phyloP scores from a whole-genome alignment of 768 basidiomycete species.

The Suillus placidus region DNA sequence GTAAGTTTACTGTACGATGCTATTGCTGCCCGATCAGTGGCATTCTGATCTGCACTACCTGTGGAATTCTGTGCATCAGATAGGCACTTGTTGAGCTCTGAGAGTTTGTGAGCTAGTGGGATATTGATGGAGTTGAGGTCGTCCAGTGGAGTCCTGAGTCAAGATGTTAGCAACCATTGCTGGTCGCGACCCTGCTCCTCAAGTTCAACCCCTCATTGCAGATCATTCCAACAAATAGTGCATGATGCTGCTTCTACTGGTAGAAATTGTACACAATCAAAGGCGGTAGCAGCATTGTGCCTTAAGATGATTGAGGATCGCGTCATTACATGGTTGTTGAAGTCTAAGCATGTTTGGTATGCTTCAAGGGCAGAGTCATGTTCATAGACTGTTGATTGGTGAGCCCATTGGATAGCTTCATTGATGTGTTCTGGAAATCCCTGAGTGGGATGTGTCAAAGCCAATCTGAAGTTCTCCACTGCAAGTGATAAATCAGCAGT shows the following conservation, averaged over 20 bases:
- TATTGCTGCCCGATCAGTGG: constrained; percentile 4
- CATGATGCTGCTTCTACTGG: constrained; percentile 14
- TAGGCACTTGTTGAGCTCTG: constrained; percentile 9
- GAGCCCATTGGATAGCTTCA: neutral
- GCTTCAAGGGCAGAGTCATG: constrained; percentile 13
- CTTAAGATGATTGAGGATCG: constrained; percentile 1
- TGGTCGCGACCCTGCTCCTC: constrained; percentile 32
- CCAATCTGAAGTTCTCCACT: neutral
- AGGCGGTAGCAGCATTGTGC: neutral
- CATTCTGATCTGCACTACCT: neutral
- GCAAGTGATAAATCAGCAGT: neutral
- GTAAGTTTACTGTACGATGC: constrained; percentile 14
- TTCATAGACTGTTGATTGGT: neutral
- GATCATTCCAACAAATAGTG: constrained; percentile 19
- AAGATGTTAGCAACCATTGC: constrained; percentile 29
- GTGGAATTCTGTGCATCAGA: neutral
- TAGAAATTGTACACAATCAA: neutral
- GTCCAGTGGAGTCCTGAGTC: constrained; percentile 30
- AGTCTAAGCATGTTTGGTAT: neutral
- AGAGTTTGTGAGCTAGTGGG: constrained; percentile 14
- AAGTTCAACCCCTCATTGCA: constrained; percentile 27
- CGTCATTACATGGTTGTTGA: constrained; percentile 5
- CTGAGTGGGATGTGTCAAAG: neutral
- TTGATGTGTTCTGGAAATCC: neutral
- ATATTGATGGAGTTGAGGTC: constrained; percentile 14